Percentiles rank a stretch among this genome's conserved stretches.
phyloP scores from a whole-genome alignment of 441 rosid species.

The Aquilaria agallochum region DNA sequence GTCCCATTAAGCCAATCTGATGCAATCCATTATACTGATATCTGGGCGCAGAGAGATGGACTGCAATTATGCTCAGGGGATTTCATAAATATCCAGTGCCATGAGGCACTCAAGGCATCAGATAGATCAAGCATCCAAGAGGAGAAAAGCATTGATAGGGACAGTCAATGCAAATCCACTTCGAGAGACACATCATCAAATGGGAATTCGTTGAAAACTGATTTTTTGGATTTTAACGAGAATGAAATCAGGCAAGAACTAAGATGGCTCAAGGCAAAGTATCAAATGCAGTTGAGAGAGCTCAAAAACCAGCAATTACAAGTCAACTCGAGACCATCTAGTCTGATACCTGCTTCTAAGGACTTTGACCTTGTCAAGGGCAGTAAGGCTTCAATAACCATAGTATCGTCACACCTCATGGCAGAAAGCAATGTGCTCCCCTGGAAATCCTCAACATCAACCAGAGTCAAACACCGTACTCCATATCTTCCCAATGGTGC shows the following conservation, averaged over 20 bases:
- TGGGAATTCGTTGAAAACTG: slow-evolving; percentile 19
- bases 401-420: slow-evolving; percentile 11
- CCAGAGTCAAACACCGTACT: slow-evolving; percentile 13
- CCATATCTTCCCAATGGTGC: slow-evolving; percentile 10
- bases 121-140: slow-evolving; percentile 19
- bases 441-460: slow-evolving; percentile 13
- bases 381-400: slow-evolving; percentile 9
- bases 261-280: slow-evolving; percentile 90
- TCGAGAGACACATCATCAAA: slow-evolving; percentile 22
- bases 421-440: slow-evolving; percentile 15
- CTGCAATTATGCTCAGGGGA: slow-evolving; percentile 26
- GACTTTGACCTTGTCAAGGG: slow-evolving; percentile 10
- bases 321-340: slow-evolving; percentile 19
- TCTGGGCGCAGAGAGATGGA: slow-evolving; percentile 65
- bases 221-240: slow-evolving; percentile 39
- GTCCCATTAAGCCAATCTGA: slow-evolving; percentile 22
- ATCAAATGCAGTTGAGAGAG: slow-evolving; percentile 55
- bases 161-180: slow-evolving; percentile 20
- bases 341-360: slow-evolving; percentile 10
- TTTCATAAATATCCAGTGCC: slow-evolving; percentile 31
- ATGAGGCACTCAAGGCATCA: slow-evolving; percentile 24
- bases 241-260: slow-evolving; percentile 64
- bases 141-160: slow-evolving; percentile 28
- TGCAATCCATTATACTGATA: slow-evolving; percentile 40
- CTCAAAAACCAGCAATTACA: slow-evolving; percentile 43